Percentiles rank a stretch among this genome's conserved stretches.
These are phyloP conservation scores for Nigrospora osmanthi DNA, from an alignment of 2,329 filamentous ascomycete genomes.

Conservation along the genomic window DNA sequence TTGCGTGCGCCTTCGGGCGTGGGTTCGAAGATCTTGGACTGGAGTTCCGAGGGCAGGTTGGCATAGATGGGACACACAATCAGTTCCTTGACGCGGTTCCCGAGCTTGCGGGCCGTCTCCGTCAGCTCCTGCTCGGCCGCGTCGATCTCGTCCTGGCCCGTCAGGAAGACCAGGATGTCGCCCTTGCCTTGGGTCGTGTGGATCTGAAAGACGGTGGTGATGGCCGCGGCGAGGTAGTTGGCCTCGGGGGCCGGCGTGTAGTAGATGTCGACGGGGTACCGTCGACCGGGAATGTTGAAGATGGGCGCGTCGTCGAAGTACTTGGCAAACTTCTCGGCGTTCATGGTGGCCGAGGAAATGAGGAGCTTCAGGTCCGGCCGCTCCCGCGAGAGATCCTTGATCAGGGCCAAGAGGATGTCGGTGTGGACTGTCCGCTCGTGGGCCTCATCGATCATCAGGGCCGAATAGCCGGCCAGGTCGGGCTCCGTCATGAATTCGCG, in stretches of 20 bases:
- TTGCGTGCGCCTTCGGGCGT: slow-evolving; percentile 81
- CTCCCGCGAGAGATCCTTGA: slow-evolving; percentile 81
- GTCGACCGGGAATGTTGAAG: slow-evolving; percentile 86
- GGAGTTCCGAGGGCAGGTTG: slow-evolving; percentile 82
- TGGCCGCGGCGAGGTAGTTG: slow-evolving; percentile 84
- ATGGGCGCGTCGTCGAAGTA: slow-evolving; percentile 93
- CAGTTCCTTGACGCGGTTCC: slow-evolving; percentile 75
- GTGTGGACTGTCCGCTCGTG: slow-evolving; percentile 90
- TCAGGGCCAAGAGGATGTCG: slow-evolving; percentile 78
- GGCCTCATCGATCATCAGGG: slow-evolving; percentile 93
- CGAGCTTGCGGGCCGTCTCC: slow-evolving; percentile 81
- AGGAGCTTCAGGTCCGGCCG: slow-evolving; percentile 82
- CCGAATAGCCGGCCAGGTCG: slow-evolving; percentile 72
- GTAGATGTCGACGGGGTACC: slow-evolving; percentile 85
- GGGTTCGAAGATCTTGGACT: slow-evolving; percentile 90
- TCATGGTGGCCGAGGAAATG: slow-evolving; percentile 91
- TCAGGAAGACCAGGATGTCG: slow-evolving; percentile 91
- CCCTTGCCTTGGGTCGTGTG: slow-evolving; percentile 79
- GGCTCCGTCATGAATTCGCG: slow-evolving; percentile 87
- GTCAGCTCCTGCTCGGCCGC: slow-evolving; percentile 75
- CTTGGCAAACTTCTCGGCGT: slow-evolving; percentile 82
- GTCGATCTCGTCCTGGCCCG: slow-evolving; percentile 94
- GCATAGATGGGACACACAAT: slow-evolving; percentile 92
- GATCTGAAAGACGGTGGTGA: slow-evolving; percentile 92
- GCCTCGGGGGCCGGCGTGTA: slow-evolving; percentile 87